Base-by-base conservation (phyloP, 2,329 filamentous ascomycete species). In the Exophiala sp. region DNA sequence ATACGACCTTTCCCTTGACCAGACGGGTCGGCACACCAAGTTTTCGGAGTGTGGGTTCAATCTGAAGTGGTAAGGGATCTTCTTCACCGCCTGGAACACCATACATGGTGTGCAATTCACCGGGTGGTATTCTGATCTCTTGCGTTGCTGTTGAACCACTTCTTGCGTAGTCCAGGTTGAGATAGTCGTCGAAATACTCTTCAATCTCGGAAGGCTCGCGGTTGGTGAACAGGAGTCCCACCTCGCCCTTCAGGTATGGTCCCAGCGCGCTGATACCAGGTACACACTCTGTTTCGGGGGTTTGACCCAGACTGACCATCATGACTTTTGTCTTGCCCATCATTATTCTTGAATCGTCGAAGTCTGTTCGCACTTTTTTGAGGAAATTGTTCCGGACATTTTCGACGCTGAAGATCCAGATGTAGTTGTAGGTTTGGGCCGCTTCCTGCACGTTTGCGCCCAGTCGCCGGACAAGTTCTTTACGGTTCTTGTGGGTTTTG, bases 251-350 rank as follows among this genome's bases (percentile, higher is more conserved):
- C 47, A 97, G 79, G 77, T 89, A 82, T 42, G 77, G 76, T 16
- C 81, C 75, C 54, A 96, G 83, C 59, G 76, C 74, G 69, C 89
- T 79, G 66, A 94, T 83, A 69, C 89, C 89, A 41, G 88, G 83
- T 63, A 89, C 88, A 73, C 88, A 82, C 74, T 91, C 89, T 66
- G 89, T 87, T 67, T 88, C 87, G 63, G 85, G 80, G 50, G 79
- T 85, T 61, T 82, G 82, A 68, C 94, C 94, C 21, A 99, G 87
- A 53, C 94, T 91, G 75, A 94, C 92, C 65, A 89, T 86, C 91
- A 97, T 97, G 72, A 99, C 91, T 77, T 97, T 97, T 56, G 92
- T 97, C 79, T 97, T 99, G 76, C 92, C 94, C 75, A 96, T 97
- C 84, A 97, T 97, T 71, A 99, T 78, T 65, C 91, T 53, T 48